phyloP scores from a whole-genome alignment of 306 rosid species.

The Trifolium dubium region DNA sequence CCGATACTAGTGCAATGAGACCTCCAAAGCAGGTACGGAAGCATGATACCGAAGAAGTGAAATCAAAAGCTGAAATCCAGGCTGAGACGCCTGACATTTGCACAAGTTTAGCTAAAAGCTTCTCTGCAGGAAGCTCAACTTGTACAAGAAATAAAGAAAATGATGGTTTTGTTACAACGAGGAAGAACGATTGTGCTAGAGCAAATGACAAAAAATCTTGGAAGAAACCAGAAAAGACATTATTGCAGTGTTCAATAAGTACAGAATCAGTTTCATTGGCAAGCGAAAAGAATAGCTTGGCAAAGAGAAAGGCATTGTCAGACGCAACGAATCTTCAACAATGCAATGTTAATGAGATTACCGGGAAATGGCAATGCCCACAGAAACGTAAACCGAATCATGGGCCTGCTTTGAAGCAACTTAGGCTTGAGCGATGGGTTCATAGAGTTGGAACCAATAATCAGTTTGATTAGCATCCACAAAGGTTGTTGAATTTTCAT shows the following conservation, averaged over 20 bases:
- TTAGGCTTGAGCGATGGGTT: conserved; percentile 86
- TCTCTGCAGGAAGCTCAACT: conserved; percentile 39
- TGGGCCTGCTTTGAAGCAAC: conserved; percentile 88
- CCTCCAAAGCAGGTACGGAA: conserved; percentile 31
- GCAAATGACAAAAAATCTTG: conserved; percentile 43
- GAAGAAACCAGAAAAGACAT: conserved; percentile 39
- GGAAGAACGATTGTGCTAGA: conserved; percentile 44
- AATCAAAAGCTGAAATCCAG: conserved; percentile 30
- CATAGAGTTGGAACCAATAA: conserved; percentile 36
- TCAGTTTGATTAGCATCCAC: too few relatives aligned
- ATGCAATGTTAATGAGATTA: conserved; percentile 46
- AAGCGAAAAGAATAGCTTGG: conserved; percentile 34
- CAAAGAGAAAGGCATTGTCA: conserved; percentile 59
- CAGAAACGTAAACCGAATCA: conserved; percentile 69
- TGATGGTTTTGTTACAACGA: conserved; percentile 66
- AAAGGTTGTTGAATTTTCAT: too few relatives aligned
- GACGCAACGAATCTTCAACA: conserved; percentile 70
- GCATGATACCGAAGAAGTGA: conserved; percentile 29
- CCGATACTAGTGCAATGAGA: background rate
- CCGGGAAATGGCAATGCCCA: conserved; percentile 90
- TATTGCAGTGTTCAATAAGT: conserved; percentile 19
- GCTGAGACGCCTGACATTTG: conserved; percentile 34
- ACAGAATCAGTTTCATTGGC: conserved; percentile 32
- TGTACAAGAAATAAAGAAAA: conserved; percentile 51
- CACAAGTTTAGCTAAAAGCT: conserved; percentile 15